Conservation (phyloP, 2,329 filamentous ascomycete genomes). For the Trichoderma sp. region DNA sequence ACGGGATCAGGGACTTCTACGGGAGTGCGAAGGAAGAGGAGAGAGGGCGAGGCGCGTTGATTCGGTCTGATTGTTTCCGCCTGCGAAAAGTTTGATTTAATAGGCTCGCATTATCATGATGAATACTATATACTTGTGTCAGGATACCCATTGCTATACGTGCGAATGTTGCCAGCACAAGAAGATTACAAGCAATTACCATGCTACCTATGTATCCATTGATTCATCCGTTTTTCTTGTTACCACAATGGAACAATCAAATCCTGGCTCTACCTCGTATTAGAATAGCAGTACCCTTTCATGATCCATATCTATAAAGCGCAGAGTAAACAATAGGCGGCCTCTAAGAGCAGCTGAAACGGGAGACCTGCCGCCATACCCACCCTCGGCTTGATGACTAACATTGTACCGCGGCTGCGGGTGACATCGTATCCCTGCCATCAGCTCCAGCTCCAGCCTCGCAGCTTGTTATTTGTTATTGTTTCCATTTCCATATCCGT, state of each 20-base stretch:
- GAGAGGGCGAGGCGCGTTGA: conserved; percentile 25
- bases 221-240: not conserved
- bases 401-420: conserved; percentile 29
- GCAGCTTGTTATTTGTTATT: conserved; percentile 5
- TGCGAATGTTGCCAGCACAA: not conserved
- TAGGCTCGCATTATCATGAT: conserved; percentile 5
- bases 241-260: not conserved
- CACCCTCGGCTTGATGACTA: not conserved
- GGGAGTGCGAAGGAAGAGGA: conserved; percentile 35
- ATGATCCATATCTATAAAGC: not conserved
- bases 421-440: conserved; percentile 26
- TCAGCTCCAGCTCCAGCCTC: conserved; percentile 15
- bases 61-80: conserved; percentile 1
- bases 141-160: not conserved
- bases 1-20: conserved; percentile 22
- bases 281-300: not conserved
- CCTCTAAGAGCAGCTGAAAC: not conserved
- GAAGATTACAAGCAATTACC: not conserved
- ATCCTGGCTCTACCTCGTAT: not conserved
- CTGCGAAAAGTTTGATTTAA: conserved; percentile 8
- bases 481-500: conserved; percentile 4
- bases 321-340: not conserved
- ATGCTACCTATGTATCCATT: not conserved
- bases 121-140: not conserved
- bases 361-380: not conserved